Conservation (phyloP, 345 rosid genomes). For the Erucastrum elatum region DNA sequence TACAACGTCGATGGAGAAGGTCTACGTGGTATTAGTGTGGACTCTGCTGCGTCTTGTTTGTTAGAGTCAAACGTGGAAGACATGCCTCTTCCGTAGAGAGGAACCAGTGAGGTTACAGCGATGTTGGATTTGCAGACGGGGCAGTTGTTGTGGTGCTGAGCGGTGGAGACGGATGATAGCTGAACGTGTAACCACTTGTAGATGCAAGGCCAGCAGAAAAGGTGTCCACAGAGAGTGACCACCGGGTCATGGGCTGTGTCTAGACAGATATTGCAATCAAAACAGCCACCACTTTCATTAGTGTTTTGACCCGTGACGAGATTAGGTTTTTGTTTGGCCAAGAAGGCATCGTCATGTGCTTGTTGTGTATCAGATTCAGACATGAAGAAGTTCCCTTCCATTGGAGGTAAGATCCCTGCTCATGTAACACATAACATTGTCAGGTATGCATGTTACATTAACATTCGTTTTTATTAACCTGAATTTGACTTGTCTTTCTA, state of each 20-base stretch:
- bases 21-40: conserved; percentile 56
- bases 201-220: conserved; percentile 89
- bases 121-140: conserved; percentile 84
- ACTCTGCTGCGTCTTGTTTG: conserved; percentile 21
- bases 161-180: conserved; percentile 45
- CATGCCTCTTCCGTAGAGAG: conserved; percentile 80
- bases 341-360: not conserved
- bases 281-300: conserved; percentile 48
- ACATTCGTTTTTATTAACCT: not conserved
- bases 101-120: conserved; percentile 68
- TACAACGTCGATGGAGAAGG: conserved; percentile 46
- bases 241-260: conserved; percentile 73
- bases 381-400: conserved; percentile 45
- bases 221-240: conserved; percentile 83
- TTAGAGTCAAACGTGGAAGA: conserved; percentile 20
- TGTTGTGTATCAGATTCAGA: not conserved
- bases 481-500: conserved; percentile 13
- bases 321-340: conserved; percentile 44
- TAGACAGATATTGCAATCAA: conserved; percentile 80
- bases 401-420: conserved; percentile 40
- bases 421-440: not conserved
- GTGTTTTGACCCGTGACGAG: conserved; percentile 22
- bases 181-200: conserved; percentile 47
- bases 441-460: not conserved
- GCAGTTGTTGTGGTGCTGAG: conserved; percentile 50